Conservation (phyloP, 176 grass and related monocot genomes). For the Oryza glaberrima region DNA sequence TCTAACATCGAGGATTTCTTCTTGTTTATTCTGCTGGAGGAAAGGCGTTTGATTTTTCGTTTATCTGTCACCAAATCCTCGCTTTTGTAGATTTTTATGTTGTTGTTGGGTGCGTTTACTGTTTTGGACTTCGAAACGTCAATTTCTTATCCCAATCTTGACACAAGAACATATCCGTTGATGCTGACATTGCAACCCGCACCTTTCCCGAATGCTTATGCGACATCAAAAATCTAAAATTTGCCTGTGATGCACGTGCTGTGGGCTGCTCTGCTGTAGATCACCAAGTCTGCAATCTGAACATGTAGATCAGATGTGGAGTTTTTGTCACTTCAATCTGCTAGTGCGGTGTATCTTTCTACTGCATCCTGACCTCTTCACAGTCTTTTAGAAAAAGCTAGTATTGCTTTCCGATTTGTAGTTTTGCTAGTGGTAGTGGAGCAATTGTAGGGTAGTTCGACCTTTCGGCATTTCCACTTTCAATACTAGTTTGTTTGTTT, state of each 20-base stretch:
- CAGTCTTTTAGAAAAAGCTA: not conserved
- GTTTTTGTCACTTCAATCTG: constrained; percentile 26
- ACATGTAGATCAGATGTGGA: constrained; percentile 23
- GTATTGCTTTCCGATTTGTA: constrained; percentile 37
- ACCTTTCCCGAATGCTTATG: constrained; percentile 12
- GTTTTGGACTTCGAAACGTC: not conserved
- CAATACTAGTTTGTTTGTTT: not conserved
- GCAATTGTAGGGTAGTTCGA: constrained; percentile 20
- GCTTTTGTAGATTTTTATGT: constrained; percentile 16
- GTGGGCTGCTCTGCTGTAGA: not conserved
- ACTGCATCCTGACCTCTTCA: not conserved
- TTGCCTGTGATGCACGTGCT: constrained; percentile 19
- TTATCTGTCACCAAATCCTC: not conserved
- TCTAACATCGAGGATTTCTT: not conserved
- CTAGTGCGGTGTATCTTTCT: not conserved
- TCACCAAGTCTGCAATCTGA: constrained; percentile 26
- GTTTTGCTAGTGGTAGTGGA: constrained; percentile 28
- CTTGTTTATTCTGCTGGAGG: not conserved
- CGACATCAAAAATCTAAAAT: constrained; percentile 15
- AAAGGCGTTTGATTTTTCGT: not conserved
- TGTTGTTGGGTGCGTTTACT: not conserved
- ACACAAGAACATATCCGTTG: not conserved
- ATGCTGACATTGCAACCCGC: not conserved
- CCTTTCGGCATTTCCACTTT: constrained; percentile 24
- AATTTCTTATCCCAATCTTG: not conserved